phyloP scores from a whole-genome alignment of 1,139 yeast species.

The Debaryomycetaceae sp. region DNA sequence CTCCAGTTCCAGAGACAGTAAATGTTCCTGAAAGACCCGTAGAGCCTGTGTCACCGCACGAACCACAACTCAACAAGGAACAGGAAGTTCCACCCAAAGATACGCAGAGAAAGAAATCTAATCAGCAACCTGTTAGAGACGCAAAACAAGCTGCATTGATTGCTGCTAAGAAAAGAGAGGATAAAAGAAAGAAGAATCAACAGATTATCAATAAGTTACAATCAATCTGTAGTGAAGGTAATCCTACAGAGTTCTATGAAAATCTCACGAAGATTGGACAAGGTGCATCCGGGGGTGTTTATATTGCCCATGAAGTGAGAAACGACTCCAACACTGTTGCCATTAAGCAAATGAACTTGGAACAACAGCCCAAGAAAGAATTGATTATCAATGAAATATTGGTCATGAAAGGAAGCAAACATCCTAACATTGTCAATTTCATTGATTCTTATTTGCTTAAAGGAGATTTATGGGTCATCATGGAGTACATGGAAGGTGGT shows the following conservation, averaged over 20 bases:
- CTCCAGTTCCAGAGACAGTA: constrained; percentile 10
- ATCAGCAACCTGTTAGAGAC: constrained; percentile 45
- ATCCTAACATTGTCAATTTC: constrained; percentile 46
- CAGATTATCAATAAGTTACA: constrained; percentile 68
- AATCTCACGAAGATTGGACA: constrained; percentile 86
- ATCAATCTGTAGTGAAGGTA: constrained; percentile 80
- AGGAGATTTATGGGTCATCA: constrained; percentile 76
- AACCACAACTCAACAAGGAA: constrained; percentile 6
- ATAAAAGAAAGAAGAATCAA: constrained; percentile 62
- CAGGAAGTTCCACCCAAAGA: constrained; percentile 7
- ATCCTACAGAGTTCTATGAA: constrained; percentile 73
- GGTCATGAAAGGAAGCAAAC: constrained; percentile 49
- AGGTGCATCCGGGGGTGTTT: constrained; percentile 98
- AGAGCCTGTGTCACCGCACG: constrained; percentile 7
- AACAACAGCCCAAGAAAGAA: constrained; percentile 93
- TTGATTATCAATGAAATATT: constrained; percentile 62
- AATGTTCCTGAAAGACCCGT: constrained; percentile 3
- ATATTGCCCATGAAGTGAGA: constrained; percentile 70
- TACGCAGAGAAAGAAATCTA: constrained; percentile 4
- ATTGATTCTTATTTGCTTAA: constrained; percentile 43
- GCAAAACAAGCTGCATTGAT: constrained; percentile 55
- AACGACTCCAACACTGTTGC: constrained; percentile 72
- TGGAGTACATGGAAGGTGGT: constrained; percentile 91
- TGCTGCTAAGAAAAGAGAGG: constrained; percentile 72
- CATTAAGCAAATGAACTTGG: constrained; percentile 90